Percentiles rank a stretch among this genome's conserved stretches.
These are phyloP conservation scores for Neodidymelliopsis sp. DNA, from an alignment of 2,329 filamentous ascomycete genomes.

Conservation along the genomic window DNA sequence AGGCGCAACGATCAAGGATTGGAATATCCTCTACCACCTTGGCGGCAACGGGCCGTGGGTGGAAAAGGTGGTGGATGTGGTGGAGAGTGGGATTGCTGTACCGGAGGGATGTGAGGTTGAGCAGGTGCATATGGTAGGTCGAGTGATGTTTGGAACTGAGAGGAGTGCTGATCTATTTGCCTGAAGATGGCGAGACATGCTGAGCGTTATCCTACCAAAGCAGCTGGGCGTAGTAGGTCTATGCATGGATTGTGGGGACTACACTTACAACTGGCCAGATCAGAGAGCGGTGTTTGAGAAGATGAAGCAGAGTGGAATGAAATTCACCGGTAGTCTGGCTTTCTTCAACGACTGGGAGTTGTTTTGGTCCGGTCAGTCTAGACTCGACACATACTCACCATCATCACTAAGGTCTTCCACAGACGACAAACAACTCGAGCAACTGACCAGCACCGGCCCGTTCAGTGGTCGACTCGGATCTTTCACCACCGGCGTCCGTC, in stretches of 20 bases:
- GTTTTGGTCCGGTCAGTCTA: conserved; percentile 54
- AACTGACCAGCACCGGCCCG: conserved; percentile 63
- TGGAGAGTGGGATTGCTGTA: conserved; percentile 51
- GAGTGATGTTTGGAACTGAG: neutral
- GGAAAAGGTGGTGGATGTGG: conserved; percentile 54
- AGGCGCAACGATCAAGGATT: conserved; percentile 44
- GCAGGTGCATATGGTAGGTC: conserved; percentile 65
- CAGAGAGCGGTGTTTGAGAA: conserved; percentile 58
- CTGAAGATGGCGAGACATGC: conserved; percentile 63
- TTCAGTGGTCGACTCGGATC: conserved; percentile 63
- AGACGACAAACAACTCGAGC: conserved; percentile 56
- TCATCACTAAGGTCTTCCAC: neutral
- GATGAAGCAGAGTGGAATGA: conserved; percentile 52
- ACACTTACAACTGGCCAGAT: too few species aligned
- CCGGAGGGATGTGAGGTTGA: conserved; percentile 61
- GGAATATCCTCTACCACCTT: conserved; percentile 62
- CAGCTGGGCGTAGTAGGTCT: conserved; percentile 59
- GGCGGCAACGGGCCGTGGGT: conserved; percentile 65
- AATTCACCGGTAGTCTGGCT: conserved; percentile 58
- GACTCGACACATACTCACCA: too few species aligned
- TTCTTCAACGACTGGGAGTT: conserved; percentile 65
- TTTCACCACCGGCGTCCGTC: conserved; percentile 62
- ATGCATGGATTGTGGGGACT: conserved; percentile 42
- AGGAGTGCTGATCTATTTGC: conserved; percentile 18
- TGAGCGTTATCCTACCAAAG: conserved; percentile 64